A percentile compares a stretch with the other conserved stretches of the same genome.
Evolutionary conservation across 2,329 filamentous ascomycete species (phyloP).

Genomic region (Didymosphaeria variabile): DNA sequence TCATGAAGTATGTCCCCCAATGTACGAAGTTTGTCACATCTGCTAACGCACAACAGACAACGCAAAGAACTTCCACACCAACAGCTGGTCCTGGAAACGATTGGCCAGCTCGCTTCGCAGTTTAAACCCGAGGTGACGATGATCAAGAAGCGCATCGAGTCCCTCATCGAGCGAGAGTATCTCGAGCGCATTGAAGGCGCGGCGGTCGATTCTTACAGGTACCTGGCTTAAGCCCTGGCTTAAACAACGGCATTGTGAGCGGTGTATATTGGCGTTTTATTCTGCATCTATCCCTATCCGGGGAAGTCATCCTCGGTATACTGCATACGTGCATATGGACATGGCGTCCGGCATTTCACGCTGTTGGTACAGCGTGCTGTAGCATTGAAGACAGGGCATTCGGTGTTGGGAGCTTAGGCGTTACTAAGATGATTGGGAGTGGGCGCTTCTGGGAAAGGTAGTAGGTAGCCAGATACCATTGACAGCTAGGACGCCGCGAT

Average conservation of each 20-base stretch:
- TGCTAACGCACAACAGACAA: slow-evolving; percentile 62
- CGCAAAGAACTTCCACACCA: slow-evolving; percentile 76
- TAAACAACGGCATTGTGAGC: slow-evolving; percentile 50
- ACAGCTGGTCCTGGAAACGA: slow-evolving; percentile 75
- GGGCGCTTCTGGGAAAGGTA: background rate
- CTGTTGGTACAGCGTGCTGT: background rate
- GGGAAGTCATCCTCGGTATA: background rate
- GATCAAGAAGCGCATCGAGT: slow-evolving; percentile 84
- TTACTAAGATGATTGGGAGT: background rate
- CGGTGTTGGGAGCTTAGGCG: background rate
- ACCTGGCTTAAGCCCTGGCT: slow-evolving; percentile 74
- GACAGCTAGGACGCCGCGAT: background rate
- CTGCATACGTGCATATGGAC: background rate
- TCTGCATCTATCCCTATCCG: background rate
- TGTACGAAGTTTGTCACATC: background rate
- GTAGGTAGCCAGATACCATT: slow-evolving; percentile 1
- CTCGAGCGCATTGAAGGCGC: slow-evolving; percentile 77
- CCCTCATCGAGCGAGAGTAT: slow-evolving; percentile 79
- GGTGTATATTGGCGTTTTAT: background rate
- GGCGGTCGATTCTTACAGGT: slow-evolving; percentile 70
- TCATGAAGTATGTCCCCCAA: slow-evolving; percentile 79
- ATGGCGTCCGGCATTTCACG: background rate
- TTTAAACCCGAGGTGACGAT: slow-evolving; percentile 80
- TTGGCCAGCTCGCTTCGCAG: slow-evolving; percentile 71
- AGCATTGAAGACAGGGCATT: background rate